Evolutionary conservation across 1,284 basidiomycete species (phyloP).

Genomic region (Ustilago cynodontis): DNA sequence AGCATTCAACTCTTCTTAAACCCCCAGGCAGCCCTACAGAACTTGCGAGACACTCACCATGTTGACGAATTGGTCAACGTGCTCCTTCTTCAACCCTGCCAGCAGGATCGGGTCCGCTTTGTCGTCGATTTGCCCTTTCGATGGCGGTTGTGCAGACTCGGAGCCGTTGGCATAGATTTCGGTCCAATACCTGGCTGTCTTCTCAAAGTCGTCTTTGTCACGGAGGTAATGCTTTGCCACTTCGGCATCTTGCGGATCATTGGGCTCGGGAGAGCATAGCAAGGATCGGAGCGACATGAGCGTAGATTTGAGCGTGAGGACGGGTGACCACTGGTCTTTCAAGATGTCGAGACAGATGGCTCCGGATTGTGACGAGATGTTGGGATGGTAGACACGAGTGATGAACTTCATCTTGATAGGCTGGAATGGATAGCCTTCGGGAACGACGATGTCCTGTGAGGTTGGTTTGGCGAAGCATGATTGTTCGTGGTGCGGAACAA

Average conservation of each 20-base stretch:
- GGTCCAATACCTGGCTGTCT: slow-evolving; percentile 90
- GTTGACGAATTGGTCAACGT: slow-evolving; percentile 72
- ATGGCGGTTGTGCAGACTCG: slow-evolving; percentile 44
- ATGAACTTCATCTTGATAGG: slow-evolving; percentile 87
- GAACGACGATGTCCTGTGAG: slow-evolving; percentile 89
- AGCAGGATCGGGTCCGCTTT: slow-evolving; percentile 69
- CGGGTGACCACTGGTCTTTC: slow-evolving; percentile 72
- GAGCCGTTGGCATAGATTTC: slow-evolving; percentile 61
- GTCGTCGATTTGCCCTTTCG: slow-evolving; percentile 43
- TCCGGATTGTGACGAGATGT: slow-evolving; percentile 92
- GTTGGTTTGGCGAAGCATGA: background rate
- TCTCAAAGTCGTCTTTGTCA: slow-evolving; percentile 86
- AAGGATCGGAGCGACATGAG: slow-evolving; percentile 94
- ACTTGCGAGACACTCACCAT: slow-evolving; percentile 38
- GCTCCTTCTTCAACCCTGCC: slow-evolving; percentile 72
- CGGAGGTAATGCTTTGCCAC: slow-evolving; percentile 92
- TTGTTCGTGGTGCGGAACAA: background rate
- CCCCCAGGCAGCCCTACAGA: background rate
- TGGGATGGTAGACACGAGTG: slow-evolving; percentile 93
- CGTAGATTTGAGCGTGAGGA: slow-evolving; percentile 91
- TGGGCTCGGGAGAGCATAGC: slow-evolving; percentile 95
- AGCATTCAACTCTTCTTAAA: background rate
- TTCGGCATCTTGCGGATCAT: slow-evolving; percentile 97
- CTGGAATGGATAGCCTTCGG: slow-evolving; percentile 91
- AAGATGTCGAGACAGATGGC: slow-evolving; percentile 87